Base-by-base conservation (phyloP, 257 asterid genomes). In the Primulina eburnea region DNA sequence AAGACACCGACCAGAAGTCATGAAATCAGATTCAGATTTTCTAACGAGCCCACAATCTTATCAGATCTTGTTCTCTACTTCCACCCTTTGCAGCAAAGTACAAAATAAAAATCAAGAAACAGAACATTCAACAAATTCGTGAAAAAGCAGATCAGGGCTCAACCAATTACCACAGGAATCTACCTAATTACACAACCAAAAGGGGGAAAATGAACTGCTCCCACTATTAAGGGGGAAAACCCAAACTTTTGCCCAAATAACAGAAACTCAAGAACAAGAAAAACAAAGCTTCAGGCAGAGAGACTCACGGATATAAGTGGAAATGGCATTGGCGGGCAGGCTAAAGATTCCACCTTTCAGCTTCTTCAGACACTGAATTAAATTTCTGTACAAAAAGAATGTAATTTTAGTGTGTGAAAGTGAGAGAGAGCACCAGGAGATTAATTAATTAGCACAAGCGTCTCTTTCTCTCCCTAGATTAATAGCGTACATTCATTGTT, bases 261-360 rank as follows among this genome's bases (percentile, higher is more conserved):
- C 73, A 74, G 71, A 65, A 69, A 62, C 43, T 67, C 61, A 70
- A 30, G 71, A 80, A 80, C 17, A 20, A 50, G 50, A 61, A 47
- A 29, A 29, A 56, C 10, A 34, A 18, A 61, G 30, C 11, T 4
- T 21, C 12, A n/a, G 18, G 29, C 18, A 69, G 71, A 70, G 38
- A 35, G 4, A 75, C 83, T 84, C 79, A 82, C 89, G 73, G 80
- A 76, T 76, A 55, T 18, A 63, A 63, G 24, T 18, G 62, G 64
- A 62, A 62, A 69, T 21, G 6, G 66, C 79, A 82, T 72, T 75
- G 62, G 59, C 63, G 71, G 65, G 65, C 43, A 69, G 63, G 76
- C 68, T 47, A 60, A 75, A 79, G 69, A 72, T 75, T 37, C 67
- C 74, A 72, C 50, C 68, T 67, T 80, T 58, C n/a, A 61, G 73